These are phyloP conservation scores for Komagataella ulmi DNA, from an alignment of 805 yeast species.

Conservation along the genomic window DNA sequence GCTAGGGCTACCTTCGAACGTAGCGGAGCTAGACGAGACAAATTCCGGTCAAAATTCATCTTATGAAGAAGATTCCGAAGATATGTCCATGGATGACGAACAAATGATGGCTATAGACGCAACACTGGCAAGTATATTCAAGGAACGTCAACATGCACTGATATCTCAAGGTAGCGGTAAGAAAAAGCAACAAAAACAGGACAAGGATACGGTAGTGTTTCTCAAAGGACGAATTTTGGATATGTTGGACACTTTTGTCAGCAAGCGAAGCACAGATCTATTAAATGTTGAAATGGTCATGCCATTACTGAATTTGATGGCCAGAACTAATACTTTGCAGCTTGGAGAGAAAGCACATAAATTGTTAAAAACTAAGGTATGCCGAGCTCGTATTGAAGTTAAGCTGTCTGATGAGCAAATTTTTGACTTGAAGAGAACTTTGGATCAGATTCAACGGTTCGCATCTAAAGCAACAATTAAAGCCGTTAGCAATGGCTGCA, in stretches of 20 bases:
- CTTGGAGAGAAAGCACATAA: slow-evolving; percentile 69
- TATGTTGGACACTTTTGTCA: slow-evolving; percentile 51
- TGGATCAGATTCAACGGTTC: slow-evolving; percentile 25
- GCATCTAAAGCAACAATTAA: slow-evolving; percentile 29
- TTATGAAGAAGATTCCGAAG: slow-evolving; percentile 39
- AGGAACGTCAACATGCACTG: slow-evolving; percentile 64
- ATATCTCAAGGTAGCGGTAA: slow-evolving; percentile 45
- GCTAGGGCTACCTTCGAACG: slow-evolving; percentile 42
- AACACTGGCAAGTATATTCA: slow-evolving; percentile 71
- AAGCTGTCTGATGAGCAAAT: slow-evolving; percentile 6
- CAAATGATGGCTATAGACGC: slow-evolving; percentile 92
- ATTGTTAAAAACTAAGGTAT: slow-evolving; percentile 45
- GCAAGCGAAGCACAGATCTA: slow-evolving; percentile 25
- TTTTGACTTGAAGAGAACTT: slow-evolving; percentile 14
- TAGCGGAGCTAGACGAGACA: slow-evolving; percentile 4
- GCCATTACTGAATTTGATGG: slow-evolving; percentile 49
- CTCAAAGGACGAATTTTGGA: slow-evolving; percentile 75
- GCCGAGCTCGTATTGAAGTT: slow-evolving; percentile 25
- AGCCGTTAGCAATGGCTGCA: slow-evolving; percentile 42
- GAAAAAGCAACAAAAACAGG: slow-evolving; percentile 63
- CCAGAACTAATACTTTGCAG: slow-evolving; percentile 52
- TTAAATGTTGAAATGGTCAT: slow-evolving; percentile 29
- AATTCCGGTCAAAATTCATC: slow-evolving; percentile 18
- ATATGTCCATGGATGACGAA: slow-evolving; percentile 89
- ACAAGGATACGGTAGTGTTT: slow-evolving; percentile 64